phyloP scores from a whole-genome alignment of 306 rosid genomes.

The Hippophae tibetana region DNA sequence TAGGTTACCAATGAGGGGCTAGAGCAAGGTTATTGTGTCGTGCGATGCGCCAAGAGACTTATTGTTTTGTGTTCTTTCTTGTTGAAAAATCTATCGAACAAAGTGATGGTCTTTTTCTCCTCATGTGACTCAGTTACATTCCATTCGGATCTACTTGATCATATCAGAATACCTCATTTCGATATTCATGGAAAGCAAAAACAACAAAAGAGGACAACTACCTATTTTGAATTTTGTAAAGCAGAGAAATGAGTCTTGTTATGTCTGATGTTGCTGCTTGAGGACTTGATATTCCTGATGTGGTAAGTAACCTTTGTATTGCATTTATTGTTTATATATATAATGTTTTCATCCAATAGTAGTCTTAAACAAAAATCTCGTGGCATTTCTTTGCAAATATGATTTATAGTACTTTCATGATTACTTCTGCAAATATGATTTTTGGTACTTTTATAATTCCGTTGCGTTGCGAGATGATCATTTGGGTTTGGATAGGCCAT shows the following conservation, averaged over 20 bases:
- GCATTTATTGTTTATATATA: too few species aligned
- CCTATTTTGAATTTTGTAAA: conserved; percentile 67
- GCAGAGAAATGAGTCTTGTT: conserved; percentile 88
- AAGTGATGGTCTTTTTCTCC: conserved; percentile 97
- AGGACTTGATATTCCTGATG: conserved; percentile 83
- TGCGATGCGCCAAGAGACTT: conserved; percentile 71
- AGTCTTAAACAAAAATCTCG: too few species aligned
- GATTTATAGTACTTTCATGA: too few species aligned
- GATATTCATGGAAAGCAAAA: conserved; percentile 95
- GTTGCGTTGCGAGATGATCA: too few species aligned
- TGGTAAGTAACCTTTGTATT: conserved; percentile 31
- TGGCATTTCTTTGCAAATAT: too few species aligned
- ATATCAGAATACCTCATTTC: conserved; percentile 52
- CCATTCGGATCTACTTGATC: conserved; percentile 75
- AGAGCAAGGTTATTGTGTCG: conserved; percentile 88
- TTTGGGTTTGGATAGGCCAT: too few species aligned
- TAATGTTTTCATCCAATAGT: too few species aligned
- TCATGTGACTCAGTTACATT: conserved; percentile 88
- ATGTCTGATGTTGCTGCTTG: conserved; percentile 98
- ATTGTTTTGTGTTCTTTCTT: conserved; percentile 76
- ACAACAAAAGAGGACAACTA: conserved; percentile 71
- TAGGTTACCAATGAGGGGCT: conserved; percentile 96
- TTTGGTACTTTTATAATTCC: too few species aligned
- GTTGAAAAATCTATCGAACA: conserved; percentile 55
- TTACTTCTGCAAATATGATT: too few species aligned